phyloP scores from a whole-genome alignment of 148 eudicot species.

The Silene latifolia region DNA sequence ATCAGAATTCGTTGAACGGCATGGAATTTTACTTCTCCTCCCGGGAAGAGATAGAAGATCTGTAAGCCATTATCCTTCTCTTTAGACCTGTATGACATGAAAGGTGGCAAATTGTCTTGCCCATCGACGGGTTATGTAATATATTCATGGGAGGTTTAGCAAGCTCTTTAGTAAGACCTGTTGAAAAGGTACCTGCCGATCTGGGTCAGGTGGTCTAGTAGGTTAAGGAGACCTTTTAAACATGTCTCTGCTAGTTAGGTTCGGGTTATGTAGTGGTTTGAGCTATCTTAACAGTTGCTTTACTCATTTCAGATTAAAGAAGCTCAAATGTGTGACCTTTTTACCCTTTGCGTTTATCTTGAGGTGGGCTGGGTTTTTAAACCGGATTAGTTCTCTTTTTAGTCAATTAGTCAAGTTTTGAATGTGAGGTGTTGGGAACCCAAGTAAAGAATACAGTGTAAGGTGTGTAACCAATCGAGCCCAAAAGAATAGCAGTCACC shows the following conservation, averaged over 20 bases:
- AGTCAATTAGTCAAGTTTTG: too few relatives aligned
- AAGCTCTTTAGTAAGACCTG: neutral
- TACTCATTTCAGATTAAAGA: neutral
- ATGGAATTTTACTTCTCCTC: conserved; percentile 54
- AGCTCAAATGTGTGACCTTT: neutral
- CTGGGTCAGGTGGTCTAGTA: neutral
- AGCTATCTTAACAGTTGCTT: too few relatives aligned
- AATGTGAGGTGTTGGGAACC: too few relatives aligned
- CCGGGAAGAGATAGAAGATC: conserved; percentile 59
- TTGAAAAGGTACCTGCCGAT: neutral
- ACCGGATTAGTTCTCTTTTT: too few relatives aligned
- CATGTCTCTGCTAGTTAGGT: neutral
- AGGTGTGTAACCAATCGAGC: too few relatives aligned
- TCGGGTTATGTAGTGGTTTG: neutral
- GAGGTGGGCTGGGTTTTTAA: too few relatives aligned
- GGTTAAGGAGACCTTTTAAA: neutral
- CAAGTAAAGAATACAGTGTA: too few relatives aligned
- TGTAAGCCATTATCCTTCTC: conserved; percentile 24
- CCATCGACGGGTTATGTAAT: too few relatives aligned
- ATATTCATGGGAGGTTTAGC: too few relatives aligned
- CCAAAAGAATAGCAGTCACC: too few relatives aligned
- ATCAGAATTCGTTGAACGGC: conserved; percentile 44
- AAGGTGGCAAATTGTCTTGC: too few relatives aligned
- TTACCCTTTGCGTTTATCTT: neutral
- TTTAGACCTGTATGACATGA: neutral